Base-by-base conservation (phyloP, 257 asterid genomes). In the Echites panduratus region DNA sequence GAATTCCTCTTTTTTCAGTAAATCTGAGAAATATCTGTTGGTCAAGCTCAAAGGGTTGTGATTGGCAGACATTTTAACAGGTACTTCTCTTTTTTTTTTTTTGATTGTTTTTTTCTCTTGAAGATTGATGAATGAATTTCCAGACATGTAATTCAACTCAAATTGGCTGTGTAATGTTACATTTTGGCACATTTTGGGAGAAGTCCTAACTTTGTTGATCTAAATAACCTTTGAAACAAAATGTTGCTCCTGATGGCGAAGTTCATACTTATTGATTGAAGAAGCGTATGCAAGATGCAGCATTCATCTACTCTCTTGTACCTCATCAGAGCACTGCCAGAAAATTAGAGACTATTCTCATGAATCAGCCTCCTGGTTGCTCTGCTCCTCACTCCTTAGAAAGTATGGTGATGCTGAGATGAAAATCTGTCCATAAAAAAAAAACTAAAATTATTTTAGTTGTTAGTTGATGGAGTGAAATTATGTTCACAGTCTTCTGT, bases 171-270 rank as follows among this genome's bases (percentile, higher is more conserved):
- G 4, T 20, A 12, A 8, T 20, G 20, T 9, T 52, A 19, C 10
- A 20, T 41, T 45, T 43, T 69, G 24, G 61, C 44, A 19, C 12
- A 45, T 8, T 47, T 22, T 32, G 56, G 24, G 26, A 24, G 20
- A 27, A 44, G 29, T 69, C 16, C 53, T 40, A 14, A 57, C 56
- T 32, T 43, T 57, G 14, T 61, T 66, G 38, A 32, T 63, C 20
- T 29, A 24, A 32, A 49, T 63, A 4, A 54, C 62, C 54, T 59
- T 1, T 7, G 8, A 52, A 75, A 63, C 87, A 93, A 97, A 90
- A 91, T 0, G 97, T 89, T 76, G 97, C 91, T 84, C 96, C 91
- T 40, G 88, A 90, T 79, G 96, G 97, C 65, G 84, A 96, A 58
- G 82, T 89, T 14, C 87, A 85, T 50, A 79, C 89, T 20, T 96